These are phyloP conservation scores for Fusarium hostae DNA, from an alignment of 2,329 filamentous ascomycete species.

Conservation along the genomic window DNA sequence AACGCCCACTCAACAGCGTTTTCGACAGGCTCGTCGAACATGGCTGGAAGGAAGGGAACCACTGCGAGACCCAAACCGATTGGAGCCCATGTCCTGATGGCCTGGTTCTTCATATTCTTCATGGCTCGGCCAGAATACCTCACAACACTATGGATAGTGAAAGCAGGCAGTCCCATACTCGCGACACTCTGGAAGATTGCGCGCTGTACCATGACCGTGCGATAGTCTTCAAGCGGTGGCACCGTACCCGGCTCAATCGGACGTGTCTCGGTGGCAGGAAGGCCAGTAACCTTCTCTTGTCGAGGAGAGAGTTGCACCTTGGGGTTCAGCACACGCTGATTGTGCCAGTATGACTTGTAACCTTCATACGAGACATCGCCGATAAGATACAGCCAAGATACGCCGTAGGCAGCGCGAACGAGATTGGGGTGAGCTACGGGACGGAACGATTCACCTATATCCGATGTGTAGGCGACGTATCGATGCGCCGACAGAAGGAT, in stretches of 20 bases:
- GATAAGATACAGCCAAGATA: conserved; percentile 92
- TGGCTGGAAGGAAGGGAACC: conserved; percentile 83
- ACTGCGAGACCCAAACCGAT: conserved; percentile 84
- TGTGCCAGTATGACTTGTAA: conserved; percentile 92
- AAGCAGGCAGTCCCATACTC: conserved; percentile 92
- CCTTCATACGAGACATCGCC: conserved; percentile 94
- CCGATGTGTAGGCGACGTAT: conserved; percentile 96
- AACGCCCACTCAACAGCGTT: conserved; percentile 91
- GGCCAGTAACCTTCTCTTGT: conserved; percentile 61
- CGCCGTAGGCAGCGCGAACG: conserved; percentile 84
- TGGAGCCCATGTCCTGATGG: conserved; percentile 84
- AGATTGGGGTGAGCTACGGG: conserved; percentile 88
- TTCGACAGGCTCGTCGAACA: conserved; percentile 95
- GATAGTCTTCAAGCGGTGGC: conserved; percentile 86
- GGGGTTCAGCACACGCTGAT: conserved; percentile 80
- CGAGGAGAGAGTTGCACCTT: conserved; percentile 64
- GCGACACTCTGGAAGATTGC: conserved; percentile 91
- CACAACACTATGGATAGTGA: conserved; percentile 94
- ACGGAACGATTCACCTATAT: conserved; percentile 96
- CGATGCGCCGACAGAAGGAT: conserved; percentile 91
- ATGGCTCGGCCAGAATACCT: conserved; percentile 87
- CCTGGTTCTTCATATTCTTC: conserved; percentile 81
- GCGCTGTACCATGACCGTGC: conserved; percentile 90
- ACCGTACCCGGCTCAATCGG: conserved; percentile 56
- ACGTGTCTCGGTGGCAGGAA: conserved; percentile 49